Evolutionary conservation across 441 rosid species (phyloP).

Genomic region (Erodium chrysanthum): DNA sequence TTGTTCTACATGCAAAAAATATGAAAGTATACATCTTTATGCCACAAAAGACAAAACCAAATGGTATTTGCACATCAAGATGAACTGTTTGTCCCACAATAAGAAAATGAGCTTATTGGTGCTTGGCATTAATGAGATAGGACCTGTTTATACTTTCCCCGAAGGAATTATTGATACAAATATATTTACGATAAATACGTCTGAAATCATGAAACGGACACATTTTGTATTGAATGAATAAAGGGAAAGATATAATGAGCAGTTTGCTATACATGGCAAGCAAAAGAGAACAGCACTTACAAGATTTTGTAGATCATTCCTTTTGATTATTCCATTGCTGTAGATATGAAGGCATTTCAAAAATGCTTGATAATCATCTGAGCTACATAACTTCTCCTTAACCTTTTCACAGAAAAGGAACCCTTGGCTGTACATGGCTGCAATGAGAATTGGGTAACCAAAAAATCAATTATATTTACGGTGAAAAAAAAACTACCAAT

Average conservation of each 20-base stretch:
- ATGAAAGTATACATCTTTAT: not conserved
- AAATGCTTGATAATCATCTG: slow-evolving; percentile 79
- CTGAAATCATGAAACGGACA: not conserved
- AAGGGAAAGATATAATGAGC: not conserved
- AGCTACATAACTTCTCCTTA: slow-evolving; percentile 54
- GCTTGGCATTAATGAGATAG: not conserved
- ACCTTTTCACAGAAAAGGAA: slow-evolving; percentile 73
- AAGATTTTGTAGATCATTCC: slow-evolving; percentile 40
- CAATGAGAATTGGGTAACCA: slow-evolving; percentile 19
- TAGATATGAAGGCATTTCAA: slow-evolving; percentile 80
- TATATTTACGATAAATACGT: not conserved
- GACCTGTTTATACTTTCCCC: not conserved
- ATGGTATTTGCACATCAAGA: not conserved
- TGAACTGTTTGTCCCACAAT: not conserved
- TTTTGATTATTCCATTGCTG: slow-evolving; percentile 72
- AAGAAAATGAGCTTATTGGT: not conserved
- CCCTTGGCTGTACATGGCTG: slow-evolving; percentile 66
- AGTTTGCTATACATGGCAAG: not conserved
- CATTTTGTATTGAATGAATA: not conserved
- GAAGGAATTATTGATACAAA: not conserved
- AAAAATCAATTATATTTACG: slow-evolving; percentile 5
- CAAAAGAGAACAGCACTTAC: not conserved
- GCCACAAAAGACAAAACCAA: not conserved
- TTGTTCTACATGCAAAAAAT: not conserved
- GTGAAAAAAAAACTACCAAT: not conserved